Evolutionary conservation across 148 eudicot genomes (phyloP), one percentile per base, ranked within the genome.

Genomic region (Arbutus unedo): DNA sequence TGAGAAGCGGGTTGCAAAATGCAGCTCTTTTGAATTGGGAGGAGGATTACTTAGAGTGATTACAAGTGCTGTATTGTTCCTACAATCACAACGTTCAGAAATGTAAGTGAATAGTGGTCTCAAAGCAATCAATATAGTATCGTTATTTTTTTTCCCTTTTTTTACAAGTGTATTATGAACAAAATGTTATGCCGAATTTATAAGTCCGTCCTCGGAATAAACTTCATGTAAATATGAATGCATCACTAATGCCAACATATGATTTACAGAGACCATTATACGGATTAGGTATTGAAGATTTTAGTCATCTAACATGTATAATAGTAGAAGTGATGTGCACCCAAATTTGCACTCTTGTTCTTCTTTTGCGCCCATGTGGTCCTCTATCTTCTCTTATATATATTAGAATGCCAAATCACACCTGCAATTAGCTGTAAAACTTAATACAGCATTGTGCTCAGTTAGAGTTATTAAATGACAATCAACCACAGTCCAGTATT

Each of bases 11-110:
- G 0, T 31, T 31, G 38, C 38, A 31, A 31, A 31, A 31, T 31
- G 38, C 38, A 31, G 1, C 38, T 31, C 1, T 31, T 31, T 31
- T 31, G 38, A 31, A 31, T 31, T 31, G 41, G 88, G 70, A 73
- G 98, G 98, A 31, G 38, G 38, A 31, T 31, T 31, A 31, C n/a
- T n/a, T n/a, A 31, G 38, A 31, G 38, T 31, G 38, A 31, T 31
- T 31, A 31, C 38, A 31, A 31, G 38, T 31, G 38, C 38, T 31
- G 0, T 31, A 31, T 31, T 31, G 38, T 31, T 31, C 38, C 70
- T 64, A 10, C 70, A 10, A 3, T 25, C 38, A 64, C 41, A 23
- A 25, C 25, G 15, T 13, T 41, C 70, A 64, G 14, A 64, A 23
- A 25, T 64, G 70, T 38, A 62, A 62, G 41, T 62, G n/a, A 59